Evolutionary conservation across 2,329 filamentous ascomycete genomes (phyloP).

Genomic region (Pestalotiopsis sp.): DNA sequence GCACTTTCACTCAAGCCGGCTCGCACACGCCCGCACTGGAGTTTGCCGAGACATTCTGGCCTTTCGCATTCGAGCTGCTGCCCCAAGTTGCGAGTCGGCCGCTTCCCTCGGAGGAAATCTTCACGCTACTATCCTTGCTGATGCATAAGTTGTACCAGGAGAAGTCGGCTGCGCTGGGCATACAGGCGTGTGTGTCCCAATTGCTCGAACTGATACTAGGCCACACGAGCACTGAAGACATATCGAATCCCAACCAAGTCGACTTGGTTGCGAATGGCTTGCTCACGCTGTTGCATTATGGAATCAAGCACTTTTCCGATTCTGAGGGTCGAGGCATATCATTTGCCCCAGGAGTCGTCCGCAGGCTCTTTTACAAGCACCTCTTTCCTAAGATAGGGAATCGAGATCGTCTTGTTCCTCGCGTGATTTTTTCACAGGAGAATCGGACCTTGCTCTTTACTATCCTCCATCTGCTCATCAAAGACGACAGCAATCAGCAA

Average conservation of each 20-base stretch:
- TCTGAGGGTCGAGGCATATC: slow-evolving; percentile 22
- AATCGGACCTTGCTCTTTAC: slow-evolving; percentile 64
- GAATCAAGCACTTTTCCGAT: slow-evolving; percentile 28
- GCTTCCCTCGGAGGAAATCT: slow-evolving; percentile 45
- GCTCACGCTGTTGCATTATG: slow-evolving; percentile 35
- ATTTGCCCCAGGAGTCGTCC: slow-evolving; percentile 35
- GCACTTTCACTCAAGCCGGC: slow-evolving; percentile 23
- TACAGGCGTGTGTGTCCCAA: slow-evolving; percentile 24
- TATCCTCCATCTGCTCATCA: slow-evolving; percentile 60
- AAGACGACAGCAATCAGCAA: slow-evolving; percentile 52
- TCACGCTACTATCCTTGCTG: slow-evolving; percentile 28
- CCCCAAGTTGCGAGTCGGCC: slow-evolving; percentile 35
- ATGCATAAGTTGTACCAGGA: slow-evolving; percentile 30
- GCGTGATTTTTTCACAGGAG: slow-evolving; percentile 51
- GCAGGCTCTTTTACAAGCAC: slow-evolving; percentile 62
- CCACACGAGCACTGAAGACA: slow-evolving; percentile 34
- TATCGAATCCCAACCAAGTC: slow-evolving; percentile 38
- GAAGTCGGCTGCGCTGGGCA: slow-evolving; percentile 24
- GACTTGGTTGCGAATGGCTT: slow-evolving; percentile 41
- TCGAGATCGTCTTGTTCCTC: slow-evolving; percentile 33
- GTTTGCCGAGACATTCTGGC: slow-evolving; percentile 52
- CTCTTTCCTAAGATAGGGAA: slow-evolving; percentile 62
- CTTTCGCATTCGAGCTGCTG: slow-evolving; percentile 39
- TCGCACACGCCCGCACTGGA: slow-evolving; percentile 34
- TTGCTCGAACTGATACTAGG: slow-evolving; percentile 28